These are phyloP conservation scores for Cryptococcus amylolentus DNA, from an alignment of 1,284 basidiomycete species.

Conservation along the genomic window DNA sequence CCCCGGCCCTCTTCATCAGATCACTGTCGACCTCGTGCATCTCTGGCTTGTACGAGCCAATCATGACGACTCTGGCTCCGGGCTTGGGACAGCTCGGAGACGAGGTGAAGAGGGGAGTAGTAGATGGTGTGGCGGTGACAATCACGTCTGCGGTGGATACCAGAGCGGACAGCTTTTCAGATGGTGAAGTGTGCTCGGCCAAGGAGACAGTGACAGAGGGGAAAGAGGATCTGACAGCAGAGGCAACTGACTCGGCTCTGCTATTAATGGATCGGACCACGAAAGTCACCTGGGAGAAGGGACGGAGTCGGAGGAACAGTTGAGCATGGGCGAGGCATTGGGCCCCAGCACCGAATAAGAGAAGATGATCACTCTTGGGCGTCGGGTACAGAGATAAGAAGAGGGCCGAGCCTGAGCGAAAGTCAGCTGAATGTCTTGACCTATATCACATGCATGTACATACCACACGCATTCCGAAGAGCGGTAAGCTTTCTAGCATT, in stretches of 20 bases:
- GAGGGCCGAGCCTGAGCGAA: constrained; percentile 63
- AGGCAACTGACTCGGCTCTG: constrained; percentile 54
- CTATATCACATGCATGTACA: constrained; percentile 22
- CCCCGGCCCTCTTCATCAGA: constrained; percentile 57
- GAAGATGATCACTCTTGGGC: constrained; percentile 53
- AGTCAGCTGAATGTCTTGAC: background rate
- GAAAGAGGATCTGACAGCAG: constrained; percentile 51
- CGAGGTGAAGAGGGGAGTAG: constrained; percentile 60
- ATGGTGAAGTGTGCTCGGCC: background rate
- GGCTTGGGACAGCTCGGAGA: constrained; percentile 6
- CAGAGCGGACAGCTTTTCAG: constrained; percentile 20
- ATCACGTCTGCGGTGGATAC: constrained; percentile 44
- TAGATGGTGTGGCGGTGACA: constrained; percentile 70
- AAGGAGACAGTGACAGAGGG: constrained; percentile 43
- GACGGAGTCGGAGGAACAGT: constrained; percentile 60
- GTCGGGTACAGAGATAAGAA: constrained; percentile 57
- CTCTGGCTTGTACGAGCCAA: constrained; percentile 73
- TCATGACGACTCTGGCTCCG: constrained; percentile 68
- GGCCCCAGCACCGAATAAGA: constrained; percentile 70
- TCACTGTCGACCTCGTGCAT: constrained; percentile 71
- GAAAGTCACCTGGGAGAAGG: constrained; percentile 59
- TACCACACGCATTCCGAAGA: constrained; percentile 73
- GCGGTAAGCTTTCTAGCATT: constrained; percentile 74
- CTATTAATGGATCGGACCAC: constrained; percentile 61
- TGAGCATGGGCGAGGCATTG: constrained; percentile 63